Base-by-base conservation (phyloP, 2,329 filamentous ascomycete species). In the Aspergillus sergii region DNA sequence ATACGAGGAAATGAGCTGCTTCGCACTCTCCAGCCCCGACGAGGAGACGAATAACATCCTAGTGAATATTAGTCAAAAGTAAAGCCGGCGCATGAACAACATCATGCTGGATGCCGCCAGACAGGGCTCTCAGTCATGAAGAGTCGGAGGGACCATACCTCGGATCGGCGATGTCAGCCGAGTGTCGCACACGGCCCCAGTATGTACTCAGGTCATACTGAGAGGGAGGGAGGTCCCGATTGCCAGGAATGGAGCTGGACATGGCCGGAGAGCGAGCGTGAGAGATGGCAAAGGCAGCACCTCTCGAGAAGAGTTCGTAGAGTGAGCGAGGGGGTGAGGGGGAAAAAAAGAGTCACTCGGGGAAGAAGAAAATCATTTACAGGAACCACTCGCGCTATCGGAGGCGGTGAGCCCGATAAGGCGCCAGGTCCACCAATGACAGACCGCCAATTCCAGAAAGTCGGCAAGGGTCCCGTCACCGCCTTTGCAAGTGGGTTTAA, bases 151-250 rank as follows among this genome's bases (percentile, higher is more conserved):
- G 28, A 32, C 5, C 91, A 89, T 85, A 98, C 94, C 94, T 95
- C 70, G 95, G 95, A 84, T 99, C 95, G 76, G 94, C 91, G 72
- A 99, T 89, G 72, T 94, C 89, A 65, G 92, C 90, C 21, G 93
- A 89, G 82, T 99, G 94, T 81, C 87, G 88, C 74, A 98, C 95
- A 63, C 95, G 89, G 68, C 95, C 95, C 92, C 92, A 95, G 82
- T 99, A 99, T 54, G 94, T 97, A 76, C 81, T 88, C 73, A 99
- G 85, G 77, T 99, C 92, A 86, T 96, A 94, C 79, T 93, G 93
- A 60, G 95, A 99, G 61, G 89, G 88, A 65, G 95, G 95, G 68
- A 97, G 85, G 79, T 97, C 93, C 78, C 94, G 91, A 69, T 79
- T 86, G 61, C 88, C 87, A 30, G 87, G 86, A 32, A 89, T 76